These are phyloP conservation scores for Fragilariopsis cylindrus DNA, from an alignment of 108 stramenopile genomes.

Conservation along the genomic window DNA sequence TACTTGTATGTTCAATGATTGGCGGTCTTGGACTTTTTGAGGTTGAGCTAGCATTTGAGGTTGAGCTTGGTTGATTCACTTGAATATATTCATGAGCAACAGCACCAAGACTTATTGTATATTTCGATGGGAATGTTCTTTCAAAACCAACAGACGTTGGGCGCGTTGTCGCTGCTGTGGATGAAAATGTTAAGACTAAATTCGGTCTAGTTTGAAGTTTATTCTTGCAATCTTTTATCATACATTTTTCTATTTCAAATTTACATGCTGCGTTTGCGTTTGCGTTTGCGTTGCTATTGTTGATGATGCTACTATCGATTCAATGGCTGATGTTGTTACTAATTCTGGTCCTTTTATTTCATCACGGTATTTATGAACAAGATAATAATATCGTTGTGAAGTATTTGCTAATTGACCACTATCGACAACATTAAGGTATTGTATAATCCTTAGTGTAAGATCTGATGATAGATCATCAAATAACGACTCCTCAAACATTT, in stretches of 20 bases:
- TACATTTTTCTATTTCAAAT: neutral
- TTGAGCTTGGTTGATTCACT: conserved; percentile 37
- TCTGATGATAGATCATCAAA: conserved; percentile 24
- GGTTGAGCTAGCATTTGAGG: conserved; percentile 16
- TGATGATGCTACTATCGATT: neutral
- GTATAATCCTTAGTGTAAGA: conserved; percentile 41
- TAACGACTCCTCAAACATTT: too few species aligned
- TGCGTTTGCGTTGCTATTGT: neutral
- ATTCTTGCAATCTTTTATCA: conserved; percentile 1
- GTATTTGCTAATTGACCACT: conserved; percentile 18
- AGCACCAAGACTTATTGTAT: conserved; percentile 33
- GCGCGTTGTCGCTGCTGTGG: conserved; percentile 1
- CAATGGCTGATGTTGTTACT: conserved; percentile 15
- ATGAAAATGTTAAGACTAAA: conserved; percentile 38
- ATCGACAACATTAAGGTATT: conserved; percentile 43
- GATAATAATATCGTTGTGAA: conserved; percentile 45
- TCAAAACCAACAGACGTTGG: conserved; percentile 9
- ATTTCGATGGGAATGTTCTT: neutral
- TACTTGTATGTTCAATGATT: neutral
- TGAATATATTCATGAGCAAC: conserved; percentile 23
- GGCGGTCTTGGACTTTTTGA: conserved; percentile 10
- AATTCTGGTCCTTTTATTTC: conserved; percentile 37
- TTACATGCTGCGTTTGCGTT: neutral
- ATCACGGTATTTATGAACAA: conserved; percentile 38
- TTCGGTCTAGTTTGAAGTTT: conserved; percentile 41